phyloP scores from a whole-genome alignment of 108 stramenopile species.

The Nannochloropsis oceanica region DNA sequence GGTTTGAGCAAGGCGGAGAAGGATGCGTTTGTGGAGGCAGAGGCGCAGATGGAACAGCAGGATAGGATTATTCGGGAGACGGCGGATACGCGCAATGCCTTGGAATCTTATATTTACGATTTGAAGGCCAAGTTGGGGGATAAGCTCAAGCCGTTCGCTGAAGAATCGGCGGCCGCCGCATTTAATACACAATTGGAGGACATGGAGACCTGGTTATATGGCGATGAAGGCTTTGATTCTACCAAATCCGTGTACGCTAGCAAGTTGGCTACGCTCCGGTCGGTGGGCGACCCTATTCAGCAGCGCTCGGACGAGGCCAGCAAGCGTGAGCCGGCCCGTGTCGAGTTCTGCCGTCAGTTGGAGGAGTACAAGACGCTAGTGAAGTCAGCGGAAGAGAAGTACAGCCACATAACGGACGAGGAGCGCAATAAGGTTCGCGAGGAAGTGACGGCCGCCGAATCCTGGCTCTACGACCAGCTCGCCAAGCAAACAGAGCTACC shows the following conservation, averaged over 20 bases:
- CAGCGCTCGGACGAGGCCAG: constrained; percentile 54
- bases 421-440: constrained; percentile 34
- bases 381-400: constrained; percentile 54
- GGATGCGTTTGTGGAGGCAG: constrained; percentile 40
- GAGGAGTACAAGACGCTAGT: constrained; percentile 70
- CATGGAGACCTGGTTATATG: constrained; percentile 89
- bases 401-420: constrained; percentile 73
- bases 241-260: constrained; percentile 69
- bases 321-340: constrained; percentile 53
- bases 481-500: constrained; percentile 67
- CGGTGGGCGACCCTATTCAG: constrained; percentile 70
- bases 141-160: constrained; percentile 55
- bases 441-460: constrained; percentile 51
- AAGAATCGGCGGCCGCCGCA: constrained; percentile 57
- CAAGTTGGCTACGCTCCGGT: constrained; percentile 69
- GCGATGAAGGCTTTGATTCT: constrained; percentile 91
- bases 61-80: constrained; percentile 87
- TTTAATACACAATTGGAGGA: constrained; percentile 52
- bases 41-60: constrained; percentile 64
- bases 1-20: neutral
- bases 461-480: constrained; percentile 79
- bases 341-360: constrained; percentile 52
- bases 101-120: constrained; percentile 94
- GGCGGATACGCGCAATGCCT: constrained; percentile 87
- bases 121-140: constrained; percentile 73